A percentile compares a stretch with the other conserved stretches of the same genome.
Conservation (phyloP, 108 stramenopile genomes). For the Licmophora abbreviata region DNA sequence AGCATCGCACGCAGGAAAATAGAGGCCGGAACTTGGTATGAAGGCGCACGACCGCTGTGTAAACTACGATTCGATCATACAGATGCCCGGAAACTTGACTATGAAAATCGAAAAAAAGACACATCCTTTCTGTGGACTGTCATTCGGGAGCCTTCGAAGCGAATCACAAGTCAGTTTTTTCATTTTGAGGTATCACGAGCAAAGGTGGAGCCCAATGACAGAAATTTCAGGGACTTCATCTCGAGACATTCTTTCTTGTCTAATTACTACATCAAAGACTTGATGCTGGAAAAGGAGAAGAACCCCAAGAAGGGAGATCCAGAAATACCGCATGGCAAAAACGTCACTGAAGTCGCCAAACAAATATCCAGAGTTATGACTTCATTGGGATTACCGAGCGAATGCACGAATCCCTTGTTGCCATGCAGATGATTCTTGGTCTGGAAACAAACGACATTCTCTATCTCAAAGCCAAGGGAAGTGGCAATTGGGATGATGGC, state of each 20-base stretch:
- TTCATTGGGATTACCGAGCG: conserved; percentile 44
- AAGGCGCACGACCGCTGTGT: too few species aligned
- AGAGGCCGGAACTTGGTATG: too few species aligned
- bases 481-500: conserved; percentile 22
- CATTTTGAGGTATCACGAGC: conserved; percentile 9
- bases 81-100: conserved; percentile 4
- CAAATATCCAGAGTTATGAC: conserved; percentile 30
- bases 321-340: neutral
- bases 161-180: conserved; percentile 19
- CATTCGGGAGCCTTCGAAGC: conserved; percentile 29
- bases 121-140: conserved; percentile 20
- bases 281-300: neutral
- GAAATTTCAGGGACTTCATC: neutral
- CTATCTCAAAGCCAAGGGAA: conserved; percentile 12
- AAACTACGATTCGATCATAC: conserved; percentile 4
- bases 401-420: conserved; percentile 38
- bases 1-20: conserved; percentile 13
- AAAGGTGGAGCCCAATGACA: conserved; percentile 7
- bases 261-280: too few species aligned
- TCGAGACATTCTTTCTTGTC: too few species aligned
- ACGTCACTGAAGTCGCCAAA: neutral
- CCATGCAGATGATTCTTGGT: conserved; percentile 19
- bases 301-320: too few species aligned
- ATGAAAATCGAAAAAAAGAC: conserved; percentile 3
- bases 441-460: conserved; percentile 20